Percentiles rank a stretch among this genome's conserved stretches.
phyloP scores from a whole-genome alignment of 495 filamentous ascomycete genomes.

The Cercophora samala region DNA sequence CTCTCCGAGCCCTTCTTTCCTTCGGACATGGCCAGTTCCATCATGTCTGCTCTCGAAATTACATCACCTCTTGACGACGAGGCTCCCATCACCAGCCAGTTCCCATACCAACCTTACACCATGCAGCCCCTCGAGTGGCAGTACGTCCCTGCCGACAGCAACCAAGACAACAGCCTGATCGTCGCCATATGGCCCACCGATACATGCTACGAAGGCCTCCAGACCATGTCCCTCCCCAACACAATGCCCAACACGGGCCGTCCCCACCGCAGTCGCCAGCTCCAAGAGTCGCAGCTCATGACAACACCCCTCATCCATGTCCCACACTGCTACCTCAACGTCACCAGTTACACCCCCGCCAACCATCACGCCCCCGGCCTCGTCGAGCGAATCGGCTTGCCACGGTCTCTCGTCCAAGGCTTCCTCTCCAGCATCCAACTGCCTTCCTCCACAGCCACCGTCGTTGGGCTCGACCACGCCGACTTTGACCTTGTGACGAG shows the following conservation, averaged over 20 bases:
- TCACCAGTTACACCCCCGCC: constrained; percentile 6
- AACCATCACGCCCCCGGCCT: neutral
- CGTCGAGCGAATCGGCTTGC: constrained; percentile 8
- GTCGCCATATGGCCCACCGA: constrained; percentile 3
- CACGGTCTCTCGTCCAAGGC: constrained; percentile 4
- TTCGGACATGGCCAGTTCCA: neutral
- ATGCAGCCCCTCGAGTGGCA: constrained; percentile 4
- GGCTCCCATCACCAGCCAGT: neutral
- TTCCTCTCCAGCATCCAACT: neutral
- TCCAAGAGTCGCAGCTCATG: neutral
- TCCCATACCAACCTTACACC: neutral
- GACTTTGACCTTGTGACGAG: neutral
- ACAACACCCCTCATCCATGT: constrained; percentile 26
- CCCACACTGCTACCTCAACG: constrained; percentile 24
- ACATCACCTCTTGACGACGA: neutral
- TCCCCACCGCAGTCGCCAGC: neutral
- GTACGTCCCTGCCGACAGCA: neutral
- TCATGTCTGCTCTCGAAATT: neutral
- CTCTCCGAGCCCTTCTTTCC: neutral
- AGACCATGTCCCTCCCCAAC: neutral
- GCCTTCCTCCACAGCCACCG: neutral
- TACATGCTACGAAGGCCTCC: constrained; percentile 2
- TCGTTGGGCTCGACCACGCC: neutral
- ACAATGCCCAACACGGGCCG: neutral
- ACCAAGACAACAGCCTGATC: neutral